Evolutionary conservation across 2,329 filamentous ascomycete genomes (phyloP), one percentile per base, ranked within the genome.

Genomic region (Talaromyces rugulosus): DNA sequence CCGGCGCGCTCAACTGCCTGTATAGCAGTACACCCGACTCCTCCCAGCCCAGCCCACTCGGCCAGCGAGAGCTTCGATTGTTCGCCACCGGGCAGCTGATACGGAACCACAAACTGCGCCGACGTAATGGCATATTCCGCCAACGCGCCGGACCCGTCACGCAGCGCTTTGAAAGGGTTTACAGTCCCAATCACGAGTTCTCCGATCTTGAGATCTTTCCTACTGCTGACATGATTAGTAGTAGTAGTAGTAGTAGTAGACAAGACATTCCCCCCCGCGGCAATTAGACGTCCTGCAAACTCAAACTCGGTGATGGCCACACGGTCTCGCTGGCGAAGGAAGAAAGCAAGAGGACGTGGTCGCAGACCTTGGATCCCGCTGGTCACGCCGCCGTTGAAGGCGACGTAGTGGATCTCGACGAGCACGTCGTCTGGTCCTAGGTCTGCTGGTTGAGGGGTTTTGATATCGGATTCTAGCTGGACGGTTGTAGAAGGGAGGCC

Each of bases 401-500:
- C 31, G 6, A 50, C 30, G 11, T 59, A 59, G 18, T 54, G 47
- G 11, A 54, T 16, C 23, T 59, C 33, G 31, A 59, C 50, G 12
- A 59, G 50, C 44, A 59, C 33, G 7, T 59, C 58, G 33, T 59
- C 34, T 4, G 58, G 31, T 18, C 58, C 47, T 2, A 59, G 31
- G 33, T 44, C 50, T 53, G 58, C 3, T 2, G 51, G 50, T n/a
- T 53, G 51, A 5, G 58, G 58, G 3, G 50, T 18, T 27, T 18
- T 34, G 50, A 59, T 12, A 50, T 42, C 36, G 5, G 58, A 6
- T 42, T 59, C 31, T 5, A 59, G 33, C 14, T 59, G 7, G 50
- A 59, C 33, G 50, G 51, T 34, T 44, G 52, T 30, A 6, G 58
- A 59, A 9, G 57, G 58, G n/a, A 42, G 58, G 36, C 58, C 58